phyloP scores from a whole-genome alignment of 371 early-diverging fungal genomes.

The Syncephalastrum sp. region DNA sequence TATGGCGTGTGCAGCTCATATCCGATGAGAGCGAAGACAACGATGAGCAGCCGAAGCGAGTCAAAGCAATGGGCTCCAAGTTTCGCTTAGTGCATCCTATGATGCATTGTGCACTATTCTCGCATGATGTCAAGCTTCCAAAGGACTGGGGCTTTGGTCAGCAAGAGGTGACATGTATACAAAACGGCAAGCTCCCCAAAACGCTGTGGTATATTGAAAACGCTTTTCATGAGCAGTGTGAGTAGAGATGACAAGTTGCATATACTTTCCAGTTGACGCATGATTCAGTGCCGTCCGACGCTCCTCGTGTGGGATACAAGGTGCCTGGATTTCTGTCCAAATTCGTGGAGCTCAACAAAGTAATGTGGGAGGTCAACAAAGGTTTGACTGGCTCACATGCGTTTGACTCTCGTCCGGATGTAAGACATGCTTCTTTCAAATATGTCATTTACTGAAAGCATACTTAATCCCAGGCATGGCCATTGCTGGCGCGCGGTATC shows the following conservation, averaged over 20 bases:
- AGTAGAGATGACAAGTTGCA: conserved; percentile 11
- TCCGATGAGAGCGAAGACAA: conserved; percentile 58
- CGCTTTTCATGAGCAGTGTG: conserved; percentile 49
- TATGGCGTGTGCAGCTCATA: conserved; percentile 75
- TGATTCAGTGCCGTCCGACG: conserved; percentile 46
- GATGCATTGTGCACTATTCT: conserved; percentile 76
- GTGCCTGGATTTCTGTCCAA: conserved; percentile 77
- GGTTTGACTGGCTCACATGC: conserved; percentile 90
- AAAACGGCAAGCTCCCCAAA: conserved; percentile 60
- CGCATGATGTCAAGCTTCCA: conserved; percentile 83
- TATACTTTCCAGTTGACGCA: neutral
- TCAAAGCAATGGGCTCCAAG: conserved; percentile 68
- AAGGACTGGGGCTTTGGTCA: conserved; percentile 95
- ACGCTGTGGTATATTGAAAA: conserved; percentile 70
- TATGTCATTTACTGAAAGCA: neutral
- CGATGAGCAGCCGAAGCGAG: conserved; percentile 45
- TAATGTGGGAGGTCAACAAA: conserved; percentile 90
- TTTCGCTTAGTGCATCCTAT: conserved; percentile 79
- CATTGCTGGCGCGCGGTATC: conserved; percentile 86
- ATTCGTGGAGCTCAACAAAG: conserved; percentile 81
- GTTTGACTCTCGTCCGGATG: conserved; percentile 84
- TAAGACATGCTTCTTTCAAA: conserved; percentile 6
- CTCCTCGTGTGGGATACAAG: conserved; percentile 51
- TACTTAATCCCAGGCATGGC: conserved; percentile 61
- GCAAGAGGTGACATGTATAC: conserved; percentile 90